Conservation (phyloP, 768 basidiomycete species). For the Gloeostereum incarnatum region DNA sequence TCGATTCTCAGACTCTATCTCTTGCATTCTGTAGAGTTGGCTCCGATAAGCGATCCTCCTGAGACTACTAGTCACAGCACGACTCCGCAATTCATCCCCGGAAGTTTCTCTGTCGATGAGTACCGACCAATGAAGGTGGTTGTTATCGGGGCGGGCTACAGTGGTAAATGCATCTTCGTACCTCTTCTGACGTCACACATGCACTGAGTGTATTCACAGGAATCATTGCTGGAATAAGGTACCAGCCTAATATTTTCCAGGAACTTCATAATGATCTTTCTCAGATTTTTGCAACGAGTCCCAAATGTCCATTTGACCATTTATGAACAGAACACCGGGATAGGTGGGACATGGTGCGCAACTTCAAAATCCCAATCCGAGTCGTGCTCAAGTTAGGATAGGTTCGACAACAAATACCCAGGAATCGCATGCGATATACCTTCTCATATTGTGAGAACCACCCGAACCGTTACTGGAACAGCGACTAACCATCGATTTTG, state of each 20-base stretch:
- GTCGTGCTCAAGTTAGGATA: no score
- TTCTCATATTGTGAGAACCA: constrained; percentile 37
- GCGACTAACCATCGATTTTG: no score
- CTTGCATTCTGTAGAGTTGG: no score
- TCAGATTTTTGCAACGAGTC: constrained; percentile 42
- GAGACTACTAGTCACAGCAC: no score
- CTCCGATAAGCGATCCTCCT: no score
- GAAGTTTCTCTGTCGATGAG: constrained; percentile 42
- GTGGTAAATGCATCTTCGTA: constrained; percentile 27
- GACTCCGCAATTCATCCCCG: no score
- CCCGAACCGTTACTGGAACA: constrained; percentile 7
- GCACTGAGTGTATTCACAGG: constrained; percentile 14
- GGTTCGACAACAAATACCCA: no score
- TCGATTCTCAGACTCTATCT: no score
- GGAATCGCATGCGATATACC: constrained; percentile 56
- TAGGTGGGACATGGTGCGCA: constrained; percentile 58
- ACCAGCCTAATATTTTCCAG: constrained; percentile 6
- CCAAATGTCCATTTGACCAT: constrained; percentile 45
- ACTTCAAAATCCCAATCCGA: no score
- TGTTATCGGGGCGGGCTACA: constrained; percentile 50
- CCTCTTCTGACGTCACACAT: background rate
- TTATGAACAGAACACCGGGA: constrained; percentile 46
- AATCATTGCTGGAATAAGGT: constrained; percentile 50
- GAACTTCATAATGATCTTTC: background rate
- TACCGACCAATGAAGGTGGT: constrained; percentile 44